Evolutionary conservation across 2,329 filamentous ascomycete species (phyloP).

Genomic region (Talaromyces pinophilus): DNA sequence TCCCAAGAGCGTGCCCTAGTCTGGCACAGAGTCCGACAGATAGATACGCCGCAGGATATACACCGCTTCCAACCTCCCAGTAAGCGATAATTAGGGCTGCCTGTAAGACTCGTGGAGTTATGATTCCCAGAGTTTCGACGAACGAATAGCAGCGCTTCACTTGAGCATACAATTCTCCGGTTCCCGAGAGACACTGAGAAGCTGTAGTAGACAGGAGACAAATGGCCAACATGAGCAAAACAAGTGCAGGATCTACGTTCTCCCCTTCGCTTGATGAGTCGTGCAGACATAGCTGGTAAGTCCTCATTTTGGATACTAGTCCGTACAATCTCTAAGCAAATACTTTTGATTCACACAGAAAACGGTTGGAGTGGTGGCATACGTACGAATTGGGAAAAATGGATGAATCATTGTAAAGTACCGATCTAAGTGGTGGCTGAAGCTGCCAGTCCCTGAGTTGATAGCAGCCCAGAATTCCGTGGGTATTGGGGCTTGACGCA

Average conservation of each 20-base stretch:
- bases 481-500: neutral
- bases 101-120: neutral
- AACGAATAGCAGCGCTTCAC: neutral
- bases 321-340: neutral
- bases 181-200: neutral
- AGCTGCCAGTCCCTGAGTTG: neutral
- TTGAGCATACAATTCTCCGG: neutral
- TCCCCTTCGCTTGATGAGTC: neutral
- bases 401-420: neutral
- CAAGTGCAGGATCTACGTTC: neutral
- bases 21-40: neutral
- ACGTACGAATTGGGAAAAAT: neutral
- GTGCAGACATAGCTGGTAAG: constrained; percentile 1
- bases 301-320: constrained; percentile 4
- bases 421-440: neutral
- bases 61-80: neutral
- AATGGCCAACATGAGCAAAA: neutral
- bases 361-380: neutral
- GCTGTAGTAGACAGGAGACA: neutral
- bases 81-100: neutral
- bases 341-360: neutral
- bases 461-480: neutral
- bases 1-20: neutral
- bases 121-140: neutral
- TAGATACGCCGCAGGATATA: constrained; percentile 2